Percentiles rank a stretch among this genome's conserved stretches.
Conservation (phyloP, 345 rosid species). For the Mangifera indica region DNA sequence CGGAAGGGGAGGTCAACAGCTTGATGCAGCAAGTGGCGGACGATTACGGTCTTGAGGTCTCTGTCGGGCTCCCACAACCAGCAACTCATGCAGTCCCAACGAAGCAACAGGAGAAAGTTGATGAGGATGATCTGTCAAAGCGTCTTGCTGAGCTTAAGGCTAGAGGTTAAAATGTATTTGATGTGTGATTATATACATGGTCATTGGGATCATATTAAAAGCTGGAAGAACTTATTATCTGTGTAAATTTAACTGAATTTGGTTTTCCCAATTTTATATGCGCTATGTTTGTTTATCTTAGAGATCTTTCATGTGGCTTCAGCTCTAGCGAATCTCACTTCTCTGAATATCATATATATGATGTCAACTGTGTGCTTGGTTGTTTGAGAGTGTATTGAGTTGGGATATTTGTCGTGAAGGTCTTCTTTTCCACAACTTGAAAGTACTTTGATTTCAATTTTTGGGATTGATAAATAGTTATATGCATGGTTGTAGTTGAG, state of each 20-base stretch:
- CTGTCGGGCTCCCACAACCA: constrained; percentile 96
- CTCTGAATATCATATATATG: background rate
- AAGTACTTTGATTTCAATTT: no score
- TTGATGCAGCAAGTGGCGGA: constrained; percentile 99
- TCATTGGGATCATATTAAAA: constrained; percentile 5
- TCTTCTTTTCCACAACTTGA: no score
- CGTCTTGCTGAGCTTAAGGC: constrained; percentile 96
- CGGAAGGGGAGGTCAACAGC: constrained; percentile 97
- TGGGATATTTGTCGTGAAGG: background rate
- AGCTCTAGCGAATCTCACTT: background rate
- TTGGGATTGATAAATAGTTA: no score
- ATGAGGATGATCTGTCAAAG: constrained; percentile 95
- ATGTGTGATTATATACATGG: constrained; percentile 4
- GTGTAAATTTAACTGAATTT: constrained; percentile 24
- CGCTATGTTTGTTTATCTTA: constrained; percentile 5
- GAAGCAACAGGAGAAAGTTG: constrained; percentile 77
- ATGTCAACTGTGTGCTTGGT: background rate
- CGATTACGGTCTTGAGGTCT: constrained; percentile 92
- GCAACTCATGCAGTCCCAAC: constrained; percentile 92
- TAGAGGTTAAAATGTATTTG: constrained; percentile 50
- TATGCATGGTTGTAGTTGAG: no score
- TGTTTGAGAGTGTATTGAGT: background rate
- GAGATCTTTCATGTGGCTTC: background rate
- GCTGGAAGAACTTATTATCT: constrained; percentile 16
- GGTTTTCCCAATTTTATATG: background rate